These are phyloP conservation scores for Parathielavia appendiculata DNA, from an alignment of 495 filamentous ascomycete species.

Conservation along the genomic window DNA sequence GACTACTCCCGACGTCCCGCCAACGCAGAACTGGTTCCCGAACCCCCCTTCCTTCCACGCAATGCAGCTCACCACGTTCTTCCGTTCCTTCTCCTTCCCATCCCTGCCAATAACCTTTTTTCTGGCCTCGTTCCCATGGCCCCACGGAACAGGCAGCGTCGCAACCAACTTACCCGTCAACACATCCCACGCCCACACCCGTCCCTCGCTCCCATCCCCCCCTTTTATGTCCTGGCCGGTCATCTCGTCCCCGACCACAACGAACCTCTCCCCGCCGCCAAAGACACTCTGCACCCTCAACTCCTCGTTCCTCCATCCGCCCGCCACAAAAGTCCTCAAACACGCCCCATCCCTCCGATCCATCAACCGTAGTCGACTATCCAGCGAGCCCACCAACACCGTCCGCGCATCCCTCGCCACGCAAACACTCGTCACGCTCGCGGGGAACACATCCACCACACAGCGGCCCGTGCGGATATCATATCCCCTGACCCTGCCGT, in stretches of 20 bases:
- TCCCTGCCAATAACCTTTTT: conserved; percentile 48
- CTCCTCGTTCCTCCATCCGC: conserved; percentile 60
- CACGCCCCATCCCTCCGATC: conserved; percentile 70
- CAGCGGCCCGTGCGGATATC: conserved; percentile 79
- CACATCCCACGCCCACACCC: conserved; percentile 87
- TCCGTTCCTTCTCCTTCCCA: conserved; percentile 47
- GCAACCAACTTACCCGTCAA: conserved; percentile 64
- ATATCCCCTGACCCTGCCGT: conserved; percentile 77
- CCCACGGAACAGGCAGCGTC: conserved; percentile 53
- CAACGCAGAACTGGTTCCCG: conserved; percentile 53
- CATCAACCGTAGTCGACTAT: conserved; percentile 72
- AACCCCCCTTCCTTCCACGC: conserved; percentile 68
- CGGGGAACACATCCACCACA: conserved; percentile 66
- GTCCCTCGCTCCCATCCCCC: conserved; percentile 47
- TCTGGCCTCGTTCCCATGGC: conserved; percentile 48
- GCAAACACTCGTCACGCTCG: conserved; percentile 62
- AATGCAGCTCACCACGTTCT: conserved; percentile 54
- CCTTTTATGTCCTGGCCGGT: conserved; percentile 33
- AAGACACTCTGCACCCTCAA: conserved; percentile 67
- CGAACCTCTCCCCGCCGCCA: conserved; percentile 67
- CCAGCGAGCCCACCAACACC: conserved; percentile 68
- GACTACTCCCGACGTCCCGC: conserved; percentile 50
- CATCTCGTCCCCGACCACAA: conserved; percentile 77
- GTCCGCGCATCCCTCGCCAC: conserved; percentile 67
- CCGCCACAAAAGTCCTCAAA: conserved; percentile 63